A percentile compares a stretch with the other conserved stretches of the same genome.
Conservation (phyloP, 352 stramenopile genomes). For the Pythium rishiriense region DNA sequence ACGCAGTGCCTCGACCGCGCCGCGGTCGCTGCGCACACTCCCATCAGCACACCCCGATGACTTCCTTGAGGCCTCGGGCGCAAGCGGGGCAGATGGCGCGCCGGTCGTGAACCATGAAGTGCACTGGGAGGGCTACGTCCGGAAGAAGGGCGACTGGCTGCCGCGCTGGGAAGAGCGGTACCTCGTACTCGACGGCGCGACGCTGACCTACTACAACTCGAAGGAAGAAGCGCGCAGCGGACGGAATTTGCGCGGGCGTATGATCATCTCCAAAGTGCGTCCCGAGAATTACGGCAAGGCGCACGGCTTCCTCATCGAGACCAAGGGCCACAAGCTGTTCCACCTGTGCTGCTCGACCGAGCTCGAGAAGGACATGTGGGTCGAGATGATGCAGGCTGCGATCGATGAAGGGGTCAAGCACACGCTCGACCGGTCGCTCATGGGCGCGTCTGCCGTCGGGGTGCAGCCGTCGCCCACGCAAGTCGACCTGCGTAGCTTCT, state of each 20-base stretch:
- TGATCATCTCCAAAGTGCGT: constrained; percentile 80
- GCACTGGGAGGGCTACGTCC: constrained; percentile 88
- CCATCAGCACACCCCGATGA: constrained; percentile 14
- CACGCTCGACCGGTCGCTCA: constrained; percentile 31
- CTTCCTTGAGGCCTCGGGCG: constrained; percentile 38
- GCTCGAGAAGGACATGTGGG: constrained; percentile 90
- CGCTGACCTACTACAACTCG: constrained; percentile 87
- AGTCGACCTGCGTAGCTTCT: constrained; percentile 85
- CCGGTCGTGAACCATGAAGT: constrained; percentile 65
- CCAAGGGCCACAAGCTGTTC: constrained; percentile 87
- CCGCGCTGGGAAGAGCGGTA: constrained; percentile 90
- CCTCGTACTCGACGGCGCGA: constrained; percentile 80
- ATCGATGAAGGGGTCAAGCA: constrained; percentile 72
- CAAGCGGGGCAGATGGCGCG: constrained; percentile 37
- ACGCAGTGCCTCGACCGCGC: not conserved
- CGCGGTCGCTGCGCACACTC: constrained; percentile 15
- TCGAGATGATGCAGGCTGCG: constrained; percentile 90
- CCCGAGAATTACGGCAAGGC: constrained; percentile 88
- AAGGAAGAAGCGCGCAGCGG: constrained; percentile 84
- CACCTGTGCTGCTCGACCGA: constrained; percentile 86
- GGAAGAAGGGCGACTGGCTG: constrained; percentile 89
- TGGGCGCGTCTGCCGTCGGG: constrained; percentile 24
- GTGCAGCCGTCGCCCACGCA: constrained; percentile 67
- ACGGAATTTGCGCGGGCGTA: constrained; percentile 75
- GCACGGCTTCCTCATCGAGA: constrained; percentile 87